A percentile compares a stretch with the other conserved stretches of the same genome.
These are phyloP conservation scores for Prunus armeniaca DNA, from an alignment of 306 rosid species.

Conservation along the genomic window DNA sequence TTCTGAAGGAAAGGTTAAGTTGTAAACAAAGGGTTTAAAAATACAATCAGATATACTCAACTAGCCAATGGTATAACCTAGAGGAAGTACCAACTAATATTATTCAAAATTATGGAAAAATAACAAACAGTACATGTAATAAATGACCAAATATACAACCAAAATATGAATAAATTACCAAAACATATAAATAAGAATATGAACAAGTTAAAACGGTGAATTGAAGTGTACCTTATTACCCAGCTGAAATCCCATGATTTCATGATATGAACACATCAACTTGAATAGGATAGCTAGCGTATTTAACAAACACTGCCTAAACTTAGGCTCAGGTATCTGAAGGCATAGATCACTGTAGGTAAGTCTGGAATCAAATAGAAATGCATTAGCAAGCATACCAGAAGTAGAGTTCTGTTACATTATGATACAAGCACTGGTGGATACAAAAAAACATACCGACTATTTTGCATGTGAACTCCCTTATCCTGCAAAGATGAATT, in stretches of 20 bases:
- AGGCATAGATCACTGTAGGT: constrained; percentile 97
- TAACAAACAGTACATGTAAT: not conserved
- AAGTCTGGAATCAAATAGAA: constrained; percentile 57
- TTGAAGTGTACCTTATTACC: constrained; percentile 58
- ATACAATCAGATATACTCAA: not conserved
- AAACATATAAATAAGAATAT: constrained; percentile 7
- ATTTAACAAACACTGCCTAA: constrained; percentile 80
- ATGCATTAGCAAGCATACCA: constrained; percentile 30
- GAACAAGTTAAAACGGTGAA: constrained; percentile 14
- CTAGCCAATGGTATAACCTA: not conserved
- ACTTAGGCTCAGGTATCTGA: constrained; percentile 83
- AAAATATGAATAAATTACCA: not conserved
- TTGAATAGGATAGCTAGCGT: constrained; percentile 78
- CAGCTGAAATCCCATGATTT: constrained; percentile 83
- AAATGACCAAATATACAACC: not conserved
- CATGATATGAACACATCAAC: constrained; percentile 85
- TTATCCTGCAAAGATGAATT: constrained; percentile 64
- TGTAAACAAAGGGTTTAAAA: not conserved
- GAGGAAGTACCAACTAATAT: not conserved
- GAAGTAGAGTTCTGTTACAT: constrained; percentile 6
- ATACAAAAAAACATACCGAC: constrained; percentile 58
- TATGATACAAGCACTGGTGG: constrained; percentile 18
- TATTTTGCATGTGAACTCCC: constrained; percentile 57
- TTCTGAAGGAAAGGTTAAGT: not conserved
- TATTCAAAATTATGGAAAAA: not conserved